A percentile compares a stretch with the other conserved stretches of the same genome.
Evolutionary conservation across 2,329 filamentous ascomycete genomes (phyloP).

Genomic region (Monilinia fructicola): DNA sequence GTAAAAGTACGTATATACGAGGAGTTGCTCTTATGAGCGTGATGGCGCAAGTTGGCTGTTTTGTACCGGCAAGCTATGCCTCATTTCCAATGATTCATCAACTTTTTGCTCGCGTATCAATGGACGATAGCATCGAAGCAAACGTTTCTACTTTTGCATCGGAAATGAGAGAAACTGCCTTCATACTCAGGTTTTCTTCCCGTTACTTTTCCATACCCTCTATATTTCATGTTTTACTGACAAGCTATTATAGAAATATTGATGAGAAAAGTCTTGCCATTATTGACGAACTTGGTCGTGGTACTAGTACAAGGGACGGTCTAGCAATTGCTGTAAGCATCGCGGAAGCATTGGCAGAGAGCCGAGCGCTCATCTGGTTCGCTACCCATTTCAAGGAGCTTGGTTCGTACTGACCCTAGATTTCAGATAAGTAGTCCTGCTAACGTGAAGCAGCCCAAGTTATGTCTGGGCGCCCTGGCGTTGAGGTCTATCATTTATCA

Average conservation of each 20-base stretch:
- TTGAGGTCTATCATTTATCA: slow-evolving; percentile 78
- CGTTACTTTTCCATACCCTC: too few relatives aligned
- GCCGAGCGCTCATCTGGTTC: slow-evolving; percentile 81
- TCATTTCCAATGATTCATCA: slow-evolving; percentile 77
- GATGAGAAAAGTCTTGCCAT: slow-evolving; percentile 75
- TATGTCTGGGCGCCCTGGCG: slow-evolving; percentile 71
- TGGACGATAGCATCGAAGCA: slow-evolving; percentile 82
- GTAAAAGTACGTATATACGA: slow-evolving; percentile 93
- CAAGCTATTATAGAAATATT: slow-evolving; percentile 59
- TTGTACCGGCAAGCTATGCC: slow-evolving; percentile 83
- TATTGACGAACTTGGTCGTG: slow-evolving; percentile 88
- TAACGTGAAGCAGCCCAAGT: slow-evolving; percentile 57
- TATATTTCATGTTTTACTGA: slow-evolving; percentile 5
- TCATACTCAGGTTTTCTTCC: slow-evolving; percentile 67
- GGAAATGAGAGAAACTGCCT: slow-evolving; percentile 95
- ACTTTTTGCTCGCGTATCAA: slow-evolving; percentile 83
- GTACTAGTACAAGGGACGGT: slow-evolving; percentile 85
- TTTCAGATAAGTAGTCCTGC: not conserved
- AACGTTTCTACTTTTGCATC: slow-evolving; percentile 92
- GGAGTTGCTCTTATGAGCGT: slow-evolving; percentile 80
- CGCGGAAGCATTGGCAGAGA: slow-evolving; percentile 81
- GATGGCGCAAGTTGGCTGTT: slow-evolving; percentile 92
- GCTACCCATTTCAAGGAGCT: slow-evolving; percentile 90
- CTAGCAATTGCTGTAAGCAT: slow-evolving; percentile 87
- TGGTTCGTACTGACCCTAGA: slow-evolving; percentile 41